phyloP scores from a whole-genome alignment of 2,329 filamentous ascomycete species.

The Fusarium penzigii region DNA sequence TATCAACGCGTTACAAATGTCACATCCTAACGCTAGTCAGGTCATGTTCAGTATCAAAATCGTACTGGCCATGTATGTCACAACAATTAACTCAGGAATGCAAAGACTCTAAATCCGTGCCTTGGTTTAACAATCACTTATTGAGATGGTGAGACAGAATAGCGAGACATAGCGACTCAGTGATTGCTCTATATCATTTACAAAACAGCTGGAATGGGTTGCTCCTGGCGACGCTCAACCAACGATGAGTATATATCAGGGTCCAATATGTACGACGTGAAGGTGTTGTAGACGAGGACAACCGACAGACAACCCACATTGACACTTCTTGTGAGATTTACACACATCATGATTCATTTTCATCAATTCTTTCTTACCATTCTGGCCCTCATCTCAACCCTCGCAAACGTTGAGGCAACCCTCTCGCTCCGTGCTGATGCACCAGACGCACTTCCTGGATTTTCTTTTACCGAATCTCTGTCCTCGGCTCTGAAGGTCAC shows the following conservation, averaged over 20 bases:
- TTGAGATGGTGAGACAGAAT: neutral
- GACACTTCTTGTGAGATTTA: conserved; percentile 1
- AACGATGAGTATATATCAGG: conserved; percentile 22
- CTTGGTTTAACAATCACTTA: neutral
- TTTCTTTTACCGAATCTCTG: conserved; percentile 9
- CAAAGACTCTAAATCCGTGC: neutral
- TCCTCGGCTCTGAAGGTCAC: conserved; percentile 6
- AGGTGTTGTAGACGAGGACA: neutral
- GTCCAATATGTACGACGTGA: neutral
- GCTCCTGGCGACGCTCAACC: conserved; percentile 29
- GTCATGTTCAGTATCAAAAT: no score
- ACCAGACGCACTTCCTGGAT: conserved; percentile 9
- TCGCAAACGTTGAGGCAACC: conserved; percentile 10
- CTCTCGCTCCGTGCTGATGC: conserved; percentile 8
- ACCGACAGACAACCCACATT: neutral
- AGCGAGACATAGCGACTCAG: neutral
- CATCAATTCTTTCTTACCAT: conserved; percentile 20
- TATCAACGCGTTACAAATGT: no score
- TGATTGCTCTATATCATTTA: neutral
- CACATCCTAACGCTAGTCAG: no score
- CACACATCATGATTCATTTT: conserved; percentile 24
- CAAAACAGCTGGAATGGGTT: conserved; percentile 35
- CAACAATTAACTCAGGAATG: neutral
- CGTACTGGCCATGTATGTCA: no score
- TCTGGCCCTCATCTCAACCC: conserved; percentile 10